Conservation (phyloP, 176 grass and related monocot genomes). For the Leersia perrieri region DNA sequence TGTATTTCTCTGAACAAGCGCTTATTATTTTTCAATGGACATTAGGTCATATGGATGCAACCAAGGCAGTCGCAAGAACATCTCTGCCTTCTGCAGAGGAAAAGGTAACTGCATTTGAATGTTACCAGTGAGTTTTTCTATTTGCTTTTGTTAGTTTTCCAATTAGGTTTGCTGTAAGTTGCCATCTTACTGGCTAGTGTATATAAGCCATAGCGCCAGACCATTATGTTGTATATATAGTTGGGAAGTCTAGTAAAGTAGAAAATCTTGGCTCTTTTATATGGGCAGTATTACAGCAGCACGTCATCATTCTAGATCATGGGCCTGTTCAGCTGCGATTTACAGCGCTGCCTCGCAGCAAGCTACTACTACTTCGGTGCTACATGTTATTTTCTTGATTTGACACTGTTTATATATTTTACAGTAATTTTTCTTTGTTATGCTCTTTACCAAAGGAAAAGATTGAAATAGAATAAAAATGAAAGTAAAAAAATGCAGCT, state of each 20-base stretch:
- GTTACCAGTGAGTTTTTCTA: not conserved
- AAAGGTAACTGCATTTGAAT: not conserved
- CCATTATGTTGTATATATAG: not conserved
- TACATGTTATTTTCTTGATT: no score
- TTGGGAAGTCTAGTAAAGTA: not conserved
- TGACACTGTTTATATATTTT: no score
- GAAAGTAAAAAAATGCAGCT: no score
- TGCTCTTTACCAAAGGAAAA: no score
- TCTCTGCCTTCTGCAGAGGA: not conserved
- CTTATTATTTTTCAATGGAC: not conserved
- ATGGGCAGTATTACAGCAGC: no score
- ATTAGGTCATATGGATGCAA: not conserved
- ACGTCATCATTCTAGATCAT: no score
- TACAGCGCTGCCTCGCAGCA: no score
- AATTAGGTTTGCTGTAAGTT: not conserved
- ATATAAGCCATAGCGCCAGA: not conserved
- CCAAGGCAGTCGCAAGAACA: not conserved
- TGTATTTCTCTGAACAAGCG: not conserved
- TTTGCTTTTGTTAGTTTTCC: not conserved
- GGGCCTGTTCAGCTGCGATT: no score
- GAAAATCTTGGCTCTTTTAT: not conserved
- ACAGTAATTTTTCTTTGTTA: no score
- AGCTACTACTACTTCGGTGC: no score
- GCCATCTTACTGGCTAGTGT: not conserved
- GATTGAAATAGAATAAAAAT: no score